These are phyloP conservation scores for Boletus reticulatus DNA, from an alignment of 768 basidiomycete species.

Conservation along the genomic window DNA sequence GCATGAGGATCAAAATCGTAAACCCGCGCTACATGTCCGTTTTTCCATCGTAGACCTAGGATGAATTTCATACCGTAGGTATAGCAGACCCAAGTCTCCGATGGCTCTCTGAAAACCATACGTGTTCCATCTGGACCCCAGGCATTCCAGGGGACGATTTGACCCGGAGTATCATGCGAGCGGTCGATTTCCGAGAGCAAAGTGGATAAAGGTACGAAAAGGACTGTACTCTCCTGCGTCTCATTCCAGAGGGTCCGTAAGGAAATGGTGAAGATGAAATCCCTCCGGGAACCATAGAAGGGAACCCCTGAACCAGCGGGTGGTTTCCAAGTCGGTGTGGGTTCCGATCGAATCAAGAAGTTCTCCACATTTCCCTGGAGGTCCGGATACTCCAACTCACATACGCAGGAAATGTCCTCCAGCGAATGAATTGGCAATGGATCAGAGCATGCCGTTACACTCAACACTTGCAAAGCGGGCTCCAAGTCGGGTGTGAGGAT, in stretches of 20 bases:
- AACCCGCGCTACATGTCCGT: conserved; percentile 17
- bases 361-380: conserved; percentile 14
- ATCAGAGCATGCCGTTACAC: conserved; percentile 5
- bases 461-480: conserved; percentile 19
- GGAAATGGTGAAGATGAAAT: conserved; percentile 34
- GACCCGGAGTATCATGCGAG: conserved; percentile 2
- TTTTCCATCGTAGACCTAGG: conserved; percentile 22
- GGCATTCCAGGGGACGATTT: conserved; percentile 23
- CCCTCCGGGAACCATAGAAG: conserved; percentile 21
- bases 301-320: conserved; percentile 11
- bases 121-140: conserved; percentile 34
- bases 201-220: conserved; percentile 33
- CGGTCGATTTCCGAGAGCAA: conserved; percentile 24
- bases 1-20: conserved; percentile 36
- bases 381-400: conserved; percentile 27
- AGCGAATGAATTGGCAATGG: conserved; percentile 1
- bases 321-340: conserved; percentile 27
- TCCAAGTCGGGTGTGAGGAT: conserved; percentile 5
- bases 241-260: conserved; percentile 13
- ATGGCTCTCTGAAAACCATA: conserved; percentile 26
- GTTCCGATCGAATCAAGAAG: conserved; percentile 34
- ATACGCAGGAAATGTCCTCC: conserved; percentile 19
- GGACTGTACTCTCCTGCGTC: conserved; percentile 15
- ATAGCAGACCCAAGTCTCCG: conserved; percentile 36
- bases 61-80: conserved; percentile 35